Percentiles rank a stretch among this genome's conserved stretches.
Conservation (phyloP, 2,329 filamentous ascomycete species). For the Aspergillus uvarum region DNA sequence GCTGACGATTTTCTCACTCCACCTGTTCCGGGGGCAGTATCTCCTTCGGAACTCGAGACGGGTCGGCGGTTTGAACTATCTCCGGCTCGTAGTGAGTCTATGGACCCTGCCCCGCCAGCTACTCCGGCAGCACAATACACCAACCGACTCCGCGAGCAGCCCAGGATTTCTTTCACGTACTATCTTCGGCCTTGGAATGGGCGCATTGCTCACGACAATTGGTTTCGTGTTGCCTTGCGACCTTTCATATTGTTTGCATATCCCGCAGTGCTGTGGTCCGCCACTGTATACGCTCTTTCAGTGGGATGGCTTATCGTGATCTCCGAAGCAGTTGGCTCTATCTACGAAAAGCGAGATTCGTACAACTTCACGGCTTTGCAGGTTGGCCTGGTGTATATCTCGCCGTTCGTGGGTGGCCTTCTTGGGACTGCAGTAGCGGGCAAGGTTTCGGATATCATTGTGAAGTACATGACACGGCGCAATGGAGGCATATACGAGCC, state of each 20-base stretch:
- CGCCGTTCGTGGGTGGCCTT: conserved; percentile 83
- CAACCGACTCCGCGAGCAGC: conserved; percentile 63
- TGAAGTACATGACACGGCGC: conserved; percentile 73
- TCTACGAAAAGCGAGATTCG: conserved; percentile 66
- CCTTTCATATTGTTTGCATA: conserved; percentile 87
- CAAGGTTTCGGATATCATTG: conserved; percentile 80
- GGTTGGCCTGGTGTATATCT: conserved; percentile 83
- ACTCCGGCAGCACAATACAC: conserved; percentile 60
- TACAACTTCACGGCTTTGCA: conserved; percentile 83
- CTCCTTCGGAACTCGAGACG: conserved; percentile 32
- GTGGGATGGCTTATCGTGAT: conserved; percentile 95
- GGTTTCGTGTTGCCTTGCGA: conserved; percentile 72
- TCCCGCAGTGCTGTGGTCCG: conserved; percentile 84
- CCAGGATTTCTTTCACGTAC: conserved; percentile 69
- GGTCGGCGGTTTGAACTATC: conserved; percentile 22
- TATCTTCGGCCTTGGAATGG: conserved; percentile 77
- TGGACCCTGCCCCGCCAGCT: conserved; percentile 28
- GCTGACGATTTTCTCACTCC: conserved; percentile 14
- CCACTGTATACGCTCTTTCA: conserved; percentile 79
- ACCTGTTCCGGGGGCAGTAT: conserved; percentile 10
- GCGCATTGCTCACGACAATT: conserved; percentile 72
- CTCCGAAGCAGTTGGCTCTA: conserved; percentile 78
- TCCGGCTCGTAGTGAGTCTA: conserved; percentile 33
- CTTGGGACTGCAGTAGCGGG: conserved; percentile 91
- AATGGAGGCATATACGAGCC: conserved; percentile 96